Evolutionary conservation across 768 basidiomycete species (phyloP).

Genomic region (Boletales sp.): DNA sequence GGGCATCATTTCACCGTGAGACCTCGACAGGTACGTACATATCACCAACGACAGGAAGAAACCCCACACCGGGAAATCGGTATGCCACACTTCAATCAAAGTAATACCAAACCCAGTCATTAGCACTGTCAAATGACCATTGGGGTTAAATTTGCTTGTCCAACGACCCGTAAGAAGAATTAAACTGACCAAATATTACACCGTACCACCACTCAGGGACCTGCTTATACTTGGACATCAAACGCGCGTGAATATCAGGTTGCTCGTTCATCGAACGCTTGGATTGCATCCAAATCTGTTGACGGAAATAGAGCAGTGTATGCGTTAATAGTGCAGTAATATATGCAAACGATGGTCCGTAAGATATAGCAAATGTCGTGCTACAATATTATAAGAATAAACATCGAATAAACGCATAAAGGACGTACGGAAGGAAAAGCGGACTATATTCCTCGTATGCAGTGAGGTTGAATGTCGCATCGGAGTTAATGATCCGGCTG

Average conservation of each 20-base stretch:
- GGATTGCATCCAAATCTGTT: conserved; percentile 72
- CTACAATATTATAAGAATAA: too few relatives aligned
- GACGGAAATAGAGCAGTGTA: conserved; percentile 70
- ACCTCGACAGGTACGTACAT: conserved; percentile 18
- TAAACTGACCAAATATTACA: conserved; percentile 22
- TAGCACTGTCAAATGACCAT: conserved; percentile 23
- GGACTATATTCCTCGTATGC: conserved; percentile 59
- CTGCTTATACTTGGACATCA: conserved; percentile 54
- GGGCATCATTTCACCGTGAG: background rate
- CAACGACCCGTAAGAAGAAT: background rate
- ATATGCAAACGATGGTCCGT: conserved; percentile 79
- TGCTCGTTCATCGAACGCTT: conserved; percentile 73
- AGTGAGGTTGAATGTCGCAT: conserved; percentile 51
- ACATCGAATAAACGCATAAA: too few relatives aligned
- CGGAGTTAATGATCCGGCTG: conserved; percentile 48
- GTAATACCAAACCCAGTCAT: conserved; percentile 59
- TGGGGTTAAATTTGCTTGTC: background rate
- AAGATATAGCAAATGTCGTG: conserved; percentile 71
- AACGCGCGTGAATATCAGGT: conserved; percentile 64
- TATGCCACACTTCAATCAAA: conserved; percentile 59
- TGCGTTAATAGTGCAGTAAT: conserved; percentile 76
- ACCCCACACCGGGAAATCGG: conserved; percentile 43
- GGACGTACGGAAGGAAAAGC: conserved; percentile 46
- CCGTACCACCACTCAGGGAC: conserved; percentile 64
- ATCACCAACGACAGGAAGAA: conserved; percentile 34